phyloP scores from a whole-genome alignment of 768 basidiomycete genomes.

The Coprinopsis sp. region DNA sequence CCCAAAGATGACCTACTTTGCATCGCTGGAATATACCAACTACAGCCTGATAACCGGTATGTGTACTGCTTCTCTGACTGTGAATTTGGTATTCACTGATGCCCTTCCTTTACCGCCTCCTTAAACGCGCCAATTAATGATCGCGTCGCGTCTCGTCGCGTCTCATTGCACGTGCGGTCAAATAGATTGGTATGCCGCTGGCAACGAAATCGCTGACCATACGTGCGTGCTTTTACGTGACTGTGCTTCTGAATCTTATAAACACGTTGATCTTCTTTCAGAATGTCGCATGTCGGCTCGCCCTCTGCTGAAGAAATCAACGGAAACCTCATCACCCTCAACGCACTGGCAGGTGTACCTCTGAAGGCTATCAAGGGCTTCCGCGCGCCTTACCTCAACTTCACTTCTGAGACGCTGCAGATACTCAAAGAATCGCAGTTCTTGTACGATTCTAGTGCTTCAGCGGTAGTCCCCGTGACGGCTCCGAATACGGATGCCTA shows the following conservation, averaged over 20 bases:
- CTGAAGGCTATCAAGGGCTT: slow-evolving; percentile 61
- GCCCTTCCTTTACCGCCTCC: too few species aligned
- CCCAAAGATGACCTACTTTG: slow-evolving; percentile 76
- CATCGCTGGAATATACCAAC: slow-evolving; percentile 69
- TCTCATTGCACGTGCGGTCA: too few species aligned
- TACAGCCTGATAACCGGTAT: slow-evolving; percentile 63
- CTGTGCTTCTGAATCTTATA: slow-evolving; percentile 5
- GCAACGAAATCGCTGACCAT: slow-evolving; percentile 80
- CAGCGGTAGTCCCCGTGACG: slow-evolving; percentile 61
- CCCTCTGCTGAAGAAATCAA: slow-evolving; percentile 64
- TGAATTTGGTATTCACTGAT: too few species aligned
- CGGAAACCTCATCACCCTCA: slow-evolving; percentile 75
- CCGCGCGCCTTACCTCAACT: slow-evolving; percentile 74
- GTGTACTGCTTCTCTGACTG: slow-evolving; percentile 4
- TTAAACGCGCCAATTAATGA: too few species aligned
- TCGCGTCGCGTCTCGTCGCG: neutral
- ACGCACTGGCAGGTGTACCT: slow-evolving; percentile 75
- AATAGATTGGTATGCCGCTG: slow-evolving; percentile 77
- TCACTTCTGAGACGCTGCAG: slow-evolving; percentile 56
- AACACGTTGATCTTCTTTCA: slow-evolving; percentile 21
- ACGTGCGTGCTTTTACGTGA: slow-evolving; percentile 41
- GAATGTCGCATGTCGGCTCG: slow-evolving; percentile 73
- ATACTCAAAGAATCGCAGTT: slow-evolving; percentile 52
- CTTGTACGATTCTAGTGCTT: slow-evolving; percentile 65
- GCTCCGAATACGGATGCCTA: slow-evolving; percentile 65